Evolutionary conservation across 2,329 filamentous ascomycete species (phyloP).

Genomic region (Xylaria sp.): DNA sequence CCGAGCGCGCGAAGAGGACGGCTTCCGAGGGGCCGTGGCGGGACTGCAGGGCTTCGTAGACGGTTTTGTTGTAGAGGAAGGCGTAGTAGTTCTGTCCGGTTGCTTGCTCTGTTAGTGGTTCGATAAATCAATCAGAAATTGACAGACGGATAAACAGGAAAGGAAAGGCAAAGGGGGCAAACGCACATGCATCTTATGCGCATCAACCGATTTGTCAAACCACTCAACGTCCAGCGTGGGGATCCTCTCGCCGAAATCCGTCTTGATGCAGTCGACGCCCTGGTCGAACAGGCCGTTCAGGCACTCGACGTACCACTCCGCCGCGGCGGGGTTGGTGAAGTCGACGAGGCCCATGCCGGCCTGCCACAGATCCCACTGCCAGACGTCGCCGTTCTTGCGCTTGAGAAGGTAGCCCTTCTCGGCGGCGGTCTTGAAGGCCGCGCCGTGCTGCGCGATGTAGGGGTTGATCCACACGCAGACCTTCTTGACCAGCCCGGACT

Average conservation of each 20-base stretch:
- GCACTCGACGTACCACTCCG: conserved; percentile 71
- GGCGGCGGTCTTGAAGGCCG: conserved; percentile 71
- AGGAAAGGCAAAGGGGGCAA: too few relatives aligned
- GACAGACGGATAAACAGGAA: not conserved
- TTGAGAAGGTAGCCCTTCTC: conserved; percentile 76
- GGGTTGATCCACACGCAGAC: conserved; percentile 83
- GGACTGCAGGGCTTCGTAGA: conserved; percentile 72
- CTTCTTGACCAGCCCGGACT: conserved; percentile 68
- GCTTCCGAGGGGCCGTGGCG: conserved; percentile 65
- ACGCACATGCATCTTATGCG: conserved; percentile 71
- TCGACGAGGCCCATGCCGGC: conserved; percentile 80
- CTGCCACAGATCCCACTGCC: conserved; percentile 83
- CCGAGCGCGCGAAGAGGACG: conserved; percentile 73
- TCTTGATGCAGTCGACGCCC: conserved; percentile 79
- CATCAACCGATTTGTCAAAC: conserved; percentile 68
- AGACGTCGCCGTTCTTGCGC: conserved; percentile 74
- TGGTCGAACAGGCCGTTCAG: conserved; percentile 73
- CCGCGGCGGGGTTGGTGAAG: conserved; percentile 77
- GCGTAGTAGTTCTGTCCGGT: conserved; percentile 75
- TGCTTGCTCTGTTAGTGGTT: conserved; percentile 6
- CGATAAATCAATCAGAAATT: not conserved
- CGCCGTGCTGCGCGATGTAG: conserved; percentile 76
- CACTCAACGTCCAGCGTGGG: conserved; percentile 73
- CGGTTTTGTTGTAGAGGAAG: conserved; percentile 77
- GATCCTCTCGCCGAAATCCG: conserved; percentile 80